Percentiles rank a stretch among this genome's conserved stretches.
Conservation (phyloP, 345 rosid genomes). For the Dipteronia sinensis region DNA sequence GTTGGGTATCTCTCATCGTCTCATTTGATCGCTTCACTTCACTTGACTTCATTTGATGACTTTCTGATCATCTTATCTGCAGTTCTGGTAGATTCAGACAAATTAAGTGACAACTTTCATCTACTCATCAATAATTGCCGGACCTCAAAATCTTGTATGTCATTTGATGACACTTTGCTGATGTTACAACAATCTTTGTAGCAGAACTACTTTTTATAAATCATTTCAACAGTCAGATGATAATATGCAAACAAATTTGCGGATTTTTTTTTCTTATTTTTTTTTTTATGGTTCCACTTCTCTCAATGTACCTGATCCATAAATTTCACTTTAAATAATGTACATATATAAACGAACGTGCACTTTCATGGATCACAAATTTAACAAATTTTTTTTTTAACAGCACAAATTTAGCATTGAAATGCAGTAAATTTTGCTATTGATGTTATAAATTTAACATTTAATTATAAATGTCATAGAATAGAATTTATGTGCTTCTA, state of each 20-base stretch:
- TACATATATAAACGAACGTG: neutral
- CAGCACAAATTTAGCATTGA: too few species aligned
- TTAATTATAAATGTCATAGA: too few species aligned
- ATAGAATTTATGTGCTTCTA: too few species aligned
- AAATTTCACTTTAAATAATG: neutral
- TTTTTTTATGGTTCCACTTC: too few species aligned
- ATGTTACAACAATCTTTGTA: neutral
- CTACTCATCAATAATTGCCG: conserved; percentile 23
- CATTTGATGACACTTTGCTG: conserved; percentile 12
- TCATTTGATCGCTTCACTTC: neutral
- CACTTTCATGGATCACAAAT: neutral
- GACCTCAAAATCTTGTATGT: conserved; percentile 4
- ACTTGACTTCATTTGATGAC: neutral
- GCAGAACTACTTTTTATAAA: neutral
- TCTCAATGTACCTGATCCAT: neutral
- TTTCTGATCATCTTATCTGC: conserved; percentile 1
- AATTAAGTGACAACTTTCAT: conserved; percentile 17
- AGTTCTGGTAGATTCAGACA: neutral
- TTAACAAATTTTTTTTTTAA: too few species aligned
- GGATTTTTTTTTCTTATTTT: neutral
- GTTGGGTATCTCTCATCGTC: conserved; percentile 18
- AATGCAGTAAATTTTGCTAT: too few species aligned
- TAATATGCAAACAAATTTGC: neutral
- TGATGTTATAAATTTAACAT: too few species aligned
- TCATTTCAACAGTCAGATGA: conserved; percentile 17